phyloP scores from a whole-genome alignment of 1,284 basidiomycete genomes.

The Sanghuangporus sanghuang region DNA sequence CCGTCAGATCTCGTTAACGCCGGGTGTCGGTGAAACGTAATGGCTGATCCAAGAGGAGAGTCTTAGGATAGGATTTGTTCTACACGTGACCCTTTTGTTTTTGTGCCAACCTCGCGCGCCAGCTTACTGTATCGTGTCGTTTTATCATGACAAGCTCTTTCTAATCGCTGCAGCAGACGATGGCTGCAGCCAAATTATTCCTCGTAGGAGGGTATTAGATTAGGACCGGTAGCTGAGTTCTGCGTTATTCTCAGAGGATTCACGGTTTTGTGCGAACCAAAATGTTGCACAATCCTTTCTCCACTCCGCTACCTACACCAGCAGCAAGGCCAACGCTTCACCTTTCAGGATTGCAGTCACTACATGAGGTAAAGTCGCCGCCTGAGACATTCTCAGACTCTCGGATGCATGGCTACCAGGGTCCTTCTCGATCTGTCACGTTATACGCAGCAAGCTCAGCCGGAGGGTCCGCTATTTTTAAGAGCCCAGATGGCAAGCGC shows the following conservation, averaged over 20 bases:
- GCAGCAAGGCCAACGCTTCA: slow-evolving; percentile 1
- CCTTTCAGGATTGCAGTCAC: background rate
- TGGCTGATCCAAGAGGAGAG: too few relatives aligned
- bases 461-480: slow-evolving; percentile 62
- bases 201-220: background rate
- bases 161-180: background rate
- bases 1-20: background rate
- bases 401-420: slow-evolving; percentile 39
- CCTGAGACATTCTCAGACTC: slow-evolving; percentile 29
- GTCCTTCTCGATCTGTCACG: slow-evolving; percentile 47
- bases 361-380: background rate
- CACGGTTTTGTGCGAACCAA: background rate
- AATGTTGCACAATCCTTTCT: slow-evolving; percentile 15
- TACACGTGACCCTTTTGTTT: background rate
- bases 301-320: slow-evolving; percentile 1
- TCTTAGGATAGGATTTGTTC: too few relatives aligned
- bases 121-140: background rate
- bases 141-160: background rate
- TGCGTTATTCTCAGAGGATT: background rate
- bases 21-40: too few relatives aligned
- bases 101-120: background rate
- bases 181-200: background rate
- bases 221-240: background rate
- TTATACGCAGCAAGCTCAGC: slow-evolving; percentile 47
- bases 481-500: slow-evolving; percentile 55